These are phyloP conservation scores for Phalaenopsis equestris DNA, from an alignment of 106 monocot genomes.

Conservation along the genomic window DNA sequence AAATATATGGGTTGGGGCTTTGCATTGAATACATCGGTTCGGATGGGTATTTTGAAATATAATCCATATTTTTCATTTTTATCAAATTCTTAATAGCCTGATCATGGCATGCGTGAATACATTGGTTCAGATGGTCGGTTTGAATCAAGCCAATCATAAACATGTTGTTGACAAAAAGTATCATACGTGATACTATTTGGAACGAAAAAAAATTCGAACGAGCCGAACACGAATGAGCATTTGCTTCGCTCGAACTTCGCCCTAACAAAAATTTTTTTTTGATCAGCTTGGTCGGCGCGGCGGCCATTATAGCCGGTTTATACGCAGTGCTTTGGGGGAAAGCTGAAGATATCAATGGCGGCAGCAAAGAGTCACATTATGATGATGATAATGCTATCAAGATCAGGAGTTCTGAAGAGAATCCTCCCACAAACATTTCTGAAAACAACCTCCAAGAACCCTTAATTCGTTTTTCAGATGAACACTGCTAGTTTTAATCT, in stretches of 20 bases:
- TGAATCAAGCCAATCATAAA: too few relatives aligned
- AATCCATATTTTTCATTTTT: too few relatives aligned
- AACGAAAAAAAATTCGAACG: too few relatives aligned
- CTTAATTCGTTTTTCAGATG: background rate
- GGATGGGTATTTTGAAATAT: too few relatives aligned
- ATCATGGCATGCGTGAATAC: too few relatives aligned
- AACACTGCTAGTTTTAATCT: background rate
- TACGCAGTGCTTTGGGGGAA: slow-evolving; percentile 31
- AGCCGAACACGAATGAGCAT: too few relatives aligned
- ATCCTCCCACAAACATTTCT: background rate
- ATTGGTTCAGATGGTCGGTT: too few relatives aligned
- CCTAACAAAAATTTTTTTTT: background rate
- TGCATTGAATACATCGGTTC: too few relatives aligned
- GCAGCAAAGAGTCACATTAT: background rate
- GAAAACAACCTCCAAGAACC: background rate
- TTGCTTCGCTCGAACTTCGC: background rate
- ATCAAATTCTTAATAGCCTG: too few relatives aligned
- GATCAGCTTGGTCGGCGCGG: slow-evolving; percentile 16
- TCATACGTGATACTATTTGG: too few relatives aligned
- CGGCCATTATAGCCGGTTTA: slow-evolving; percentile 16
- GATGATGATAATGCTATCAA: background rate
- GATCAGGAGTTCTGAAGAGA: background rate
- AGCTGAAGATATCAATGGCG: slow-evolving; percentile 6
- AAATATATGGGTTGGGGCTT: too few relatives aligned
- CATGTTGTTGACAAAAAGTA: too few relatives aligned